These are phyloP conservation scores for Phytopythium litorale DNA, from an alignment of 352 stramenopile species.

Conservation along the genomic window DNA sequence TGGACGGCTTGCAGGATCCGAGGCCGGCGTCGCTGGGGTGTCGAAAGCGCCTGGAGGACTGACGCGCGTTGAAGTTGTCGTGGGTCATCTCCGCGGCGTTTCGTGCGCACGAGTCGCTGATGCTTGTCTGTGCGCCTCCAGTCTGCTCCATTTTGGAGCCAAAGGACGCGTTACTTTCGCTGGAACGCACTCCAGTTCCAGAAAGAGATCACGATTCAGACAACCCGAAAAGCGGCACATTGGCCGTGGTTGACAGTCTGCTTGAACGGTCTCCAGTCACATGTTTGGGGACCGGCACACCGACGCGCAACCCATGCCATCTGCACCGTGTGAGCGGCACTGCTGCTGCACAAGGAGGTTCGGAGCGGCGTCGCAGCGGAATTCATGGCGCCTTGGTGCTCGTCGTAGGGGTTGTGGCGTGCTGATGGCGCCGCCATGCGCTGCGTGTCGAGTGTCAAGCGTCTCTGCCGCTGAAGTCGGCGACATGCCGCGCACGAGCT, in stretches of 20 bases:
- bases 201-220: too few relatives aligned
- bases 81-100: background rate
- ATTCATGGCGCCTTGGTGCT: background rate
- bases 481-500: background rate
- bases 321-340: too few relatives aligned
- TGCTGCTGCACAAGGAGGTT: background rate
- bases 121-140: background rate
- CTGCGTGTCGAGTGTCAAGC: background rate
- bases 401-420: background rate
- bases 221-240: too few relatives aligned
- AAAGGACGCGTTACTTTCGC: background rate
- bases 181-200: background rate
- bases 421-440: background rate
- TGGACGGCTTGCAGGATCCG: slow-evolving; percentile 1
- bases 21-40: background rate
- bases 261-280: too few relatives aligned
- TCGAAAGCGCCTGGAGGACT: background rate
- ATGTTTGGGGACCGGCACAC: background rate
- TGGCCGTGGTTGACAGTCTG: too few relatives aligned
- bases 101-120: background rate
- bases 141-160: background rate
- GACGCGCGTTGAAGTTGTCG: slow-evolving; percentile 3
- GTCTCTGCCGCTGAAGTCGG: background rate
- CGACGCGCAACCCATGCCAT: background rate
- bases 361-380: background rate